Base-by-base conservation (phyloP, 257 asterid species). In the Solanum chaucha region DNA sequence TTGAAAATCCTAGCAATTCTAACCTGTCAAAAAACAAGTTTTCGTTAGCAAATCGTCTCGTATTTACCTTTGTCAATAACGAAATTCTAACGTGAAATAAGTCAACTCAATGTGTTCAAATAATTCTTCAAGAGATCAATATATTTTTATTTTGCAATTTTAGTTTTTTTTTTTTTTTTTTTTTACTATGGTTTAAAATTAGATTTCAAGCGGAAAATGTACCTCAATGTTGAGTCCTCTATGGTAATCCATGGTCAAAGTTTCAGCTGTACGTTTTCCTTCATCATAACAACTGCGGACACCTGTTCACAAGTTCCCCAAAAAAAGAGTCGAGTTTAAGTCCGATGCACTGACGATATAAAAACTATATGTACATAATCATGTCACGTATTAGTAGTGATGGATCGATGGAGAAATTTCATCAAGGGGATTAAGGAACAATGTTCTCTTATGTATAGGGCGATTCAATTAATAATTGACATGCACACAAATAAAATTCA, bases 281-380 rank as follows among this genome's bases (percentile, higher is more conserved):
- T 96, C 99, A 59, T 96, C 99, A 26, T 96, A 96, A 89, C 98
- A 95, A 91, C 99, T 96, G 28, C 98, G 84, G 71, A 95, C 99
- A 77, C 99, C 98, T 96, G 87, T 15, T 35, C 87, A 86, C 6
- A 10, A n/a, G 46, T 26, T 59, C 1, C 13, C 48, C 1, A 2
- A 8, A 34, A 1, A 70, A 70, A 32, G 1, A 15, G 10, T 38
- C 0, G 51, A 22, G 34, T 75, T 75, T 75, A 38, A 75, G 11
- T 75, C 0, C 3, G 0, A 38, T n/a, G 6, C 12, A 38, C 12
- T 5, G 0, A 0, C 0, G 3, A n/a, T 74, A 38, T 7, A 34
- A 34, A 19, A 26, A 14, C 0, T n/a, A 71, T 17, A 71, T 0
- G 36, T 34, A 72, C 4, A 72, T 8, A 34, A 72, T 72, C 4